Conservation (phyloP, 169 alveolate genomes). For the Blepharisma undulans region DNA sequence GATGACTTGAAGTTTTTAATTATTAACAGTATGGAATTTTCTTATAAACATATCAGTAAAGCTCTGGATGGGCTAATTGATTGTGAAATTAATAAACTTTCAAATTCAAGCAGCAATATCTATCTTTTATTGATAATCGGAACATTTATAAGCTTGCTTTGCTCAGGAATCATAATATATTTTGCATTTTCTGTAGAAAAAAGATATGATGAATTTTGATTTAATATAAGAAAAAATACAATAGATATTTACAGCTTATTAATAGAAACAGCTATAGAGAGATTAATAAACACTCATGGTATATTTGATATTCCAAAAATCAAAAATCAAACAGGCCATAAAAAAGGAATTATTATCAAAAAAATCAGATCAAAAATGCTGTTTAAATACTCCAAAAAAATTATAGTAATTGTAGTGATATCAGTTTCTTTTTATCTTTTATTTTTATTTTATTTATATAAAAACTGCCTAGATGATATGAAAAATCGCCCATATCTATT, state of each 20-base stretch:
- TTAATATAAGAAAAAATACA: neutral
- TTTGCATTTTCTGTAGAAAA: neutral
- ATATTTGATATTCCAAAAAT: neutral
- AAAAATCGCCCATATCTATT: neutral
- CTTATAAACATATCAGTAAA: neutral
- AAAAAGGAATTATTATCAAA: neutral
- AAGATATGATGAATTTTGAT: neutral
- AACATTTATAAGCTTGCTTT: neutral
- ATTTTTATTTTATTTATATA: too few relatives aligned
- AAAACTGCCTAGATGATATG: neutral
- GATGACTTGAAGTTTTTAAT: neutral
- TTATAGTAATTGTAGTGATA: neutral
- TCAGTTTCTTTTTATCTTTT: neutral
- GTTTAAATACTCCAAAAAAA: neutral
- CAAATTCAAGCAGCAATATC: neutral
- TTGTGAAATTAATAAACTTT: neutral
- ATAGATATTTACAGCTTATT: neutral
- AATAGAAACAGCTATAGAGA: neutral
- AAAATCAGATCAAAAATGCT: neutral
- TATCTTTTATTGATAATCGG: neutral
- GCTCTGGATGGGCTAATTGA: neutral
- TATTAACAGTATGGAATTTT: neutral
- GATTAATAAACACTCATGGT: neutral
- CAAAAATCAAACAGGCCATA: neutral
- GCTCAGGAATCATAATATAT: neutral